Evolutionary conservation across 1,139 yeast species (phyloP).

Genomic region (Geotrichum phurueaensis): DNA sequence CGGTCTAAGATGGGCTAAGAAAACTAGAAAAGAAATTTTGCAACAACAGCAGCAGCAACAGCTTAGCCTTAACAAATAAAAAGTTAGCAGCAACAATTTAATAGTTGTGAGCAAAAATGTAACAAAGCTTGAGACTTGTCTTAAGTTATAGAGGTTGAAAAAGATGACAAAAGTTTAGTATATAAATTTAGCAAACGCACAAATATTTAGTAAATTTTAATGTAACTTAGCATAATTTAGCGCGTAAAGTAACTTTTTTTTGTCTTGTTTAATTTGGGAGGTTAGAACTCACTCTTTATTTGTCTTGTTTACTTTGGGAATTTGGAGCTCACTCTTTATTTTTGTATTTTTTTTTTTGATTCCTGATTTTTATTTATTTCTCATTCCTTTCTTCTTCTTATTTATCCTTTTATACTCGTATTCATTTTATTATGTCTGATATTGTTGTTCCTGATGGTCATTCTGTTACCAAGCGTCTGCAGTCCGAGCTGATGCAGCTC

Average conservation of each 20-base stretch:
- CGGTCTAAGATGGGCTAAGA: constrained; percentile 50
- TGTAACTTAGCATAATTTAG: neutral
- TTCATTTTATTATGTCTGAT: constrained; percentile 11
- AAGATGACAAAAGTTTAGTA: neutral
- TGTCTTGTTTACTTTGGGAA: neutral
- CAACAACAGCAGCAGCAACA: constrained; percentile 8
- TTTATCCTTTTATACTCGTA: neutral
- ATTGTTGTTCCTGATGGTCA: constrained; percentile 35
- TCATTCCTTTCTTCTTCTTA: neutral
- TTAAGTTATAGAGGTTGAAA: neutral
- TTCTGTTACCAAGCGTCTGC: constrained; percentile 45
- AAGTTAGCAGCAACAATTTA: neutral
- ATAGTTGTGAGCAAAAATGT: neutral
- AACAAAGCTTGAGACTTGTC: neutral
- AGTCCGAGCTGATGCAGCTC: constrained; percentile 46
- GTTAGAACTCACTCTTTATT: neutral
- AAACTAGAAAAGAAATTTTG: constrained; percentile 29
- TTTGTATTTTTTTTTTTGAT: neutral
- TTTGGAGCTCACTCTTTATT: neutral
- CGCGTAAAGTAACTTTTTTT: neutral
- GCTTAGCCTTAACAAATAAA: neutral
- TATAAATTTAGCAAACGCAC: neutral
- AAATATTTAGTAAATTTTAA: neutral
- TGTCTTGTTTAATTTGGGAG: neutral
- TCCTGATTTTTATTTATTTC: neutral